Evolutionary conservation across 179 eudicot species (phyloP).

Genomic region (Sideroxylon spinosum): DNA sequence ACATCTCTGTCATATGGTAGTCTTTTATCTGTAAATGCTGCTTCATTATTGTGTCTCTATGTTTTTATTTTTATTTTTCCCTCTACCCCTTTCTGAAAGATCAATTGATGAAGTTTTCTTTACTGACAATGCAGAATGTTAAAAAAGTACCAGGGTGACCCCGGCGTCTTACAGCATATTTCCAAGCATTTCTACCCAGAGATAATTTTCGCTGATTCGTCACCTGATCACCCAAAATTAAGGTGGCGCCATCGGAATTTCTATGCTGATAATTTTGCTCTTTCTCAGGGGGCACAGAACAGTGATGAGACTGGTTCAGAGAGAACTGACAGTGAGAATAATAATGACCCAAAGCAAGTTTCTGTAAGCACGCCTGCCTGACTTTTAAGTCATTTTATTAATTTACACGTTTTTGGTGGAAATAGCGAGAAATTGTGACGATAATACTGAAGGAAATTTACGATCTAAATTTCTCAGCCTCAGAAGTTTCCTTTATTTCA

Average conservation of each 20-base stretch:
- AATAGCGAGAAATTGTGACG: neutral
- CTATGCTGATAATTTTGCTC: slow-evolving; percentile 11
- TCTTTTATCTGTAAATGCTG: too few species aligned
- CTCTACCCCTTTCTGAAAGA: neutral
- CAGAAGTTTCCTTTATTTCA: neutral
- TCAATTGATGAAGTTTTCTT: neutral
- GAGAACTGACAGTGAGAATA: slow-evolving; percentile 15
- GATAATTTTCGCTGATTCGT: slow-evolving; percentile 32
- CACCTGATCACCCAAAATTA: slow-evolving; percentile 24
- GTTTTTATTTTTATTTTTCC: neutral
- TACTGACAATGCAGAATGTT: slow-evolving; percentile 29
- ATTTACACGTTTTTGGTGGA: neutral
- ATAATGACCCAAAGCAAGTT: slow-evolving; percentile 11
- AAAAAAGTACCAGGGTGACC: slow-evolving; percentile 21
- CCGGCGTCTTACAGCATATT: slow-evolving; percentile 17
- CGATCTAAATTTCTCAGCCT: neutral
- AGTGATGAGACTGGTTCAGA: slow-evolving; percentile 14
- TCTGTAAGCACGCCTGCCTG: slow-evolving; percentile 17
- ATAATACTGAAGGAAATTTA: too few species aligned
- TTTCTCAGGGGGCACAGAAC: slow-evolving; percentile 13
- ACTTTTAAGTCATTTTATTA: neutral
- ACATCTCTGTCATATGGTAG: neutral
- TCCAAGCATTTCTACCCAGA: slow-evolving; percentile 35
- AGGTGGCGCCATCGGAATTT: slow-evolving; percentile 36
- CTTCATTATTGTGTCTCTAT: neutral